A percentile compares a stretch with the other conserved stretches of the same genome.
These are phyloP conservation scores for Paecilomyces variotii DNA, from an alignment of 2,329 filamentous ascomycete species.

Conservation along the genomic window DNA sequence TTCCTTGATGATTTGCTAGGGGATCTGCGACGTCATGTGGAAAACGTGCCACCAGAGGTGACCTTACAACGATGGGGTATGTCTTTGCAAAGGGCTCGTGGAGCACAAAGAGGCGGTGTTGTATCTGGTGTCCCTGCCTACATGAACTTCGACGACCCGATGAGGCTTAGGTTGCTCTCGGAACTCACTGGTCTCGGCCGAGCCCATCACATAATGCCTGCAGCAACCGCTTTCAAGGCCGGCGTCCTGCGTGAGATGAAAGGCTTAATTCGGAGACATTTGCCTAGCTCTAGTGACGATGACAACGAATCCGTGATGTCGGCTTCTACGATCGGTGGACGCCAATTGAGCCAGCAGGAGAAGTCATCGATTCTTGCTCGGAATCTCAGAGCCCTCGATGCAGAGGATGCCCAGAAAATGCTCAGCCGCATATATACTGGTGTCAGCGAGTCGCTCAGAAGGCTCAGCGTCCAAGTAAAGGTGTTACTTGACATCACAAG, in stretches of 20 bases:
- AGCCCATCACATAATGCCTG: constrained; percentile 69
- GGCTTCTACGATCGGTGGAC: constrained; percentile 65
- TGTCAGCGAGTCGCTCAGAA: constrained; percentile 76
- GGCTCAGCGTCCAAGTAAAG: constrained; percentile 85
- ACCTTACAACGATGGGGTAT: constrained; percentile 80
- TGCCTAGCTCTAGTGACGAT: constrained; percentile 90
- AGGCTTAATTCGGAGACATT: constrained; percentile 69
- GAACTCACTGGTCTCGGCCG: constrained; percentile 73
- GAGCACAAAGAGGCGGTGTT: constrained; percentile 50
- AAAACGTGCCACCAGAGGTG: constrained; percentile 60
- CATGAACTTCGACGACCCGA: constrained; percentile 59
- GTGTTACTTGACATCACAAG: constrained; percentile 91
- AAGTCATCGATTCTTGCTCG: constrained; percentile 82
- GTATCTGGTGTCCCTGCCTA: constrained; percentile 67
- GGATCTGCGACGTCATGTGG: constrained; percentile 74
- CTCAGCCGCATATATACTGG: constrained; percentile 76
- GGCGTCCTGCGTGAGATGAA: constrained; percentile 79
- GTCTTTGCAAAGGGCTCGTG: constrained; percentile 64
- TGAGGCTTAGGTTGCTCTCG: constrained; percentile 62
- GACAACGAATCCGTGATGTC: constrained; percentile 87
- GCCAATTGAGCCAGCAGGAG: constrained; percentile 68
- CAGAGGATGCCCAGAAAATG: constrained; percentile 76
- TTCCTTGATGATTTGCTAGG: constrained; percentile 70
- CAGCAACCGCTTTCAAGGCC: constrained; percentile 77
- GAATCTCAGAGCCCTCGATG: constrained; percentile 75